A percentile compares a stretch with the other conserved stretches of the same genome.
Conservation (phyloP, 1,284 basidiomycete species). For the Cutaneotrichosporon curvatum region DNA sequence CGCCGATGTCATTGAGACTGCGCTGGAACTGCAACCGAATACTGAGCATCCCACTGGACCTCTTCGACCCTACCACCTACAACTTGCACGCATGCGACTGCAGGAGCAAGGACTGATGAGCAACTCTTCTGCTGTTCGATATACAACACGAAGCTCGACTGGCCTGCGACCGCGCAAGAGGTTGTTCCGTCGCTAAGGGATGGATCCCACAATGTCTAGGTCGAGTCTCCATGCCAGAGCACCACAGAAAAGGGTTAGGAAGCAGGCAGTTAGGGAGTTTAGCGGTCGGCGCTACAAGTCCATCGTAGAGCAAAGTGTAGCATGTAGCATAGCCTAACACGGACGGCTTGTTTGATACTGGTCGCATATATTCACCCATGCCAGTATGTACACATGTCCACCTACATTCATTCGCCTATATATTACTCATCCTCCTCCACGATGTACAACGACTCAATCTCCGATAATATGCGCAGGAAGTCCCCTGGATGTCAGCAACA, state of each 20-base stretch:
- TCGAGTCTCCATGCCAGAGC: no score
- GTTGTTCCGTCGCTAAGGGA: conserved; percentile 20
- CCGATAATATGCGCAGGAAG: conserved; percentile 76
- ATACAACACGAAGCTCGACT: conserved; percentile 5
- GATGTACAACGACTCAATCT: conserved; percentile 57
- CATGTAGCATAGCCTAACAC: no score
- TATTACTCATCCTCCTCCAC: conserved; percentile 13
- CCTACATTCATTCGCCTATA: background rate
- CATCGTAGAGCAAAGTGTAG: no score
- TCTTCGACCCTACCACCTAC: conserved; percentile 37
- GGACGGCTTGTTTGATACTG: no score
- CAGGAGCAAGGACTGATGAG: conserved; percentile 28
- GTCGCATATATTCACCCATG: no score
- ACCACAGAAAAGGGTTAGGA: no score
- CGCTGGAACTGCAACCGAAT: conserved; percentile 30
- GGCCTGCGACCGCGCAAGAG: conserved; percentile 23
- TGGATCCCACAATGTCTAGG: no score
- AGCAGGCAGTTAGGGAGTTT: no score
- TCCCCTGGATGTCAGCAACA: conserved; percentile 55
- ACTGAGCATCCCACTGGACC: conserved; percentile 30
- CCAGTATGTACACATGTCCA: no score
- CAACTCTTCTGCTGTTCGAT: conserved; percentile 1
- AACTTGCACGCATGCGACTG: conserved; percentile 28
- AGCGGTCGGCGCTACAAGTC: no score
- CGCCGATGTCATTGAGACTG: conserved; percentile 39